A percentile compares a stretch with the other conserved stretches of the same genome.
phyloP scores from a whole-genome alignment of 2,329 filamentous ascomycete genomes.

The Rutstroemia sydowiana region DNA sequence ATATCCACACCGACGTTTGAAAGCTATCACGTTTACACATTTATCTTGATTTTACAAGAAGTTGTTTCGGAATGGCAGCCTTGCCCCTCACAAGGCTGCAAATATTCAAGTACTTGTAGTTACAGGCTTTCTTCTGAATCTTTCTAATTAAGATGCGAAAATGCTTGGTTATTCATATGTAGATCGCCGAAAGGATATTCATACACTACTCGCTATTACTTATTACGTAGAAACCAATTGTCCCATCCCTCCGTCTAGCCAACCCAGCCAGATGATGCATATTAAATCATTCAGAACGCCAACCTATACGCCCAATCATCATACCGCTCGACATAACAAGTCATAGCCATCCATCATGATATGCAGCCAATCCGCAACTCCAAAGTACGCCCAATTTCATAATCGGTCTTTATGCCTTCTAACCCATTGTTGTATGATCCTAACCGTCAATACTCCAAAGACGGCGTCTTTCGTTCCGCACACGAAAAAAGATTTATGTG shows the following conservation, averaged over 20 bases:
- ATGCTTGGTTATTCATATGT: too few species aligned
- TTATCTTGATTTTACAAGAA: too few species aligned
- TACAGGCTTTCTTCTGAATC: too few species aligned
- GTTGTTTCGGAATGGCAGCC: background rate
- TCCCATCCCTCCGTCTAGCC: conserved; percentile 1
- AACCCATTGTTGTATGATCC: background rate
- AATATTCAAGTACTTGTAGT: too few species aligned
- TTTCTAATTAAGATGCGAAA: too few species aligned
- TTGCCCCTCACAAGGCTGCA: background rate
- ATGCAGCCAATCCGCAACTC: background rate
- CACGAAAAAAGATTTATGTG: conserved; percentile 86
- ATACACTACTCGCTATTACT: conserved; percentile 2
- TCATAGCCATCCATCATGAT: background rate
- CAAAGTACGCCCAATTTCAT: conserved; percentile 10
- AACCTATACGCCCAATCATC: background rate
- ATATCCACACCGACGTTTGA: too few species aligned
- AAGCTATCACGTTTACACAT: background rate
- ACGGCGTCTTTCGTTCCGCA: conserved; percentile 34
- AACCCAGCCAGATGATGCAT: conserved; percentile 2
- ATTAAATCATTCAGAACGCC: background rate
- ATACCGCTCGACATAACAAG: background rate
- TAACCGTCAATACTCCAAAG: conserved; percentile 4
- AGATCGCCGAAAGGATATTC: background rate
- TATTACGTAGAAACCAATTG: background rate
- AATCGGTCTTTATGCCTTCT: conserved; percentile 3